Conservation (phyloP, 495 filamentous ascomycete species). For the Acidiella bohemica region DNA sequence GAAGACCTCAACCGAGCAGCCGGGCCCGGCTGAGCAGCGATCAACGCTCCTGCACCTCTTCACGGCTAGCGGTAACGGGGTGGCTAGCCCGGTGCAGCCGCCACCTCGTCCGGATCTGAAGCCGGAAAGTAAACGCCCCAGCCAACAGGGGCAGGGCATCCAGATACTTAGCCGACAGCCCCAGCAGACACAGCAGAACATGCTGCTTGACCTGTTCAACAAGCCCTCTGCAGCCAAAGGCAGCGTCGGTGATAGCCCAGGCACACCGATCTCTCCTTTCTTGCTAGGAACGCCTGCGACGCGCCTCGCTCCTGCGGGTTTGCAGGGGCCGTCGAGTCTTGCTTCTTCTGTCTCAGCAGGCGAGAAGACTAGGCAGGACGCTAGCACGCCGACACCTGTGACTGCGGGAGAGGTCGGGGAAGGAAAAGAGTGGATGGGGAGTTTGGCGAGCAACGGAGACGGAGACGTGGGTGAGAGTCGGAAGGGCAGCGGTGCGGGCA, state of each 20-base stretch:
- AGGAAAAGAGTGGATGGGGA: background rate
- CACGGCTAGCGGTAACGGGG: background rate
- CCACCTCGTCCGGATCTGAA: constrained; percentile 6
- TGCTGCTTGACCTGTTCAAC: constrained; percentile 14
- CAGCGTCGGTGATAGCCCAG: constrained; percentile 5
- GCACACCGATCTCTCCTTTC: constrained; percentile 19
- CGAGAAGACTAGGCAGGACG: background rate
- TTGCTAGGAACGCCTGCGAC: constrained; percentile 14
- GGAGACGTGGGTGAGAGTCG: constrained; percentile 17
- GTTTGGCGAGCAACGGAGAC: background rate
- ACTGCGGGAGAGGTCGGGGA: too few relatives aligned
- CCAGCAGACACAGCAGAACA: constrained; percentile 7
- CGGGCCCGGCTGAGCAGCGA: too few relatives aligned
- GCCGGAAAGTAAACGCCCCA: constrained; percentile 2
- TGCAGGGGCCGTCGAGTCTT: background rate
- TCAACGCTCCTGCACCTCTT: background rate
- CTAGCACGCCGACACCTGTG: background rate
- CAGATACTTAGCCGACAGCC: too few relatives aligned
- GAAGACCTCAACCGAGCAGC: too few relatives aligned
- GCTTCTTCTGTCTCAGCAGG: background rate
- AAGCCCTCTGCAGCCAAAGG: background rate
- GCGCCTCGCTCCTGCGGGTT: background rate
- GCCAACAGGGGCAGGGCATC: background rate
- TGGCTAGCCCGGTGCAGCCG: background rate
- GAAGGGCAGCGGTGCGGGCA: constrained; percentile 35